Conservation (phyloP, 2,329 filamentous ascomycete genomes). For the Calonectria pauciramosa region DNA sequence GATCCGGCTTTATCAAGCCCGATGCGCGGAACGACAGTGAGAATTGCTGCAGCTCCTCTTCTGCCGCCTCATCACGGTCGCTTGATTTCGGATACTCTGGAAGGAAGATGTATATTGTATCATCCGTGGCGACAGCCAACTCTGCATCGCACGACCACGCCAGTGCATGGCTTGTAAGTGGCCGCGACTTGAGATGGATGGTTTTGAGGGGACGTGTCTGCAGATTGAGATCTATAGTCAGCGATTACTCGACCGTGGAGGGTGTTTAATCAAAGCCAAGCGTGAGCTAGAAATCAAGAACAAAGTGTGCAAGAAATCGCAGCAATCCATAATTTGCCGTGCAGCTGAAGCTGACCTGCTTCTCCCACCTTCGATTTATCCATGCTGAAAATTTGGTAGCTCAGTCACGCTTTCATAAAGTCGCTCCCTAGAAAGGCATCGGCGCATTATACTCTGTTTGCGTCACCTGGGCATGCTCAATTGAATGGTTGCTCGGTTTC, state of each 20-base stretch:
- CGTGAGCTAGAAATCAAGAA: background rate
- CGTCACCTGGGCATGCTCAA: background rate
- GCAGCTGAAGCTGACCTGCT: background rate
- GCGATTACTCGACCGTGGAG: background rate
- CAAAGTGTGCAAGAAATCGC: background rate
- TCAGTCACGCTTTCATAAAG: slow-evolving; percentile 11
- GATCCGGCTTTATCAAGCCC: slow-evolving; percentile 54
- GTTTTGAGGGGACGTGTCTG: slow-evolving; percentile 64
- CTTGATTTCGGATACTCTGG: slow-evolving; percentile 57
- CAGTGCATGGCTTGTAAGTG: slow-evolving; percentile 58
- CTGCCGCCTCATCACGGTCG: slow-evolving; percentile 44
- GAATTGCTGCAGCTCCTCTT: slow-evolving; percentile 51
- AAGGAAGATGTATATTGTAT: slow-evolving; percentile 66
- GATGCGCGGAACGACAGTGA: slow-evolving; percentile 50
- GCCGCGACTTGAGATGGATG: slow-evolving; percentile 58
- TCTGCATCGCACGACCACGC: slow-evolving; percentile 71
- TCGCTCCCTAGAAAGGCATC: background rate
- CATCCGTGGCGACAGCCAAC: slow-evolving; percentile 69
- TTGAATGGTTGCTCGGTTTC: background rate
- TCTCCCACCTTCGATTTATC: slow-evolving; percentile 45
- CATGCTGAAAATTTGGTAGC: slow-evolving; percentile 31
- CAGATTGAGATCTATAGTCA: slow-evolving; percentile 3
- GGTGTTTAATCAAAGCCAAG: background rate
- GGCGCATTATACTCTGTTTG: background rate
- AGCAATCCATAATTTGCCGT: background rate